Percentiles rank a stretch among this genome's conserved stretches.
phyloP scores from a whole-genome alignment of 2,329 filamentous ascomycete species.

The Penicillium corylophilum region DNA sequence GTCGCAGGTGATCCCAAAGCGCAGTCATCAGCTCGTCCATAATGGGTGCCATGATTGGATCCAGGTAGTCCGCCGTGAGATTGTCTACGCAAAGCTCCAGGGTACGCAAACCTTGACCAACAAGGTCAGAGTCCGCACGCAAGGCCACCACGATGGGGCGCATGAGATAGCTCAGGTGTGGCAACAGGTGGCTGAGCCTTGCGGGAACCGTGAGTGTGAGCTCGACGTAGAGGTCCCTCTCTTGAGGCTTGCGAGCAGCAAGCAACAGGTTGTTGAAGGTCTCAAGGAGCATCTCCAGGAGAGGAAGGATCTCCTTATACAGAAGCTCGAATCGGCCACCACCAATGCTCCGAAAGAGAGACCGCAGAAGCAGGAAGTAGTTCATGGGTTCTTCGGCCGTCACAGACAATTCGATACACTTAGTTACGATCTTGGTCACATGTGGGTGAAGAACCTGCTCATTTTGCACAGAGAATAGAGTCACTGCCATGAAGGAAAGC shows the following conservation, averaged over 20 bases:
- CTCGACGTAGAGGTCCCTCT: conserved; percentile 95
- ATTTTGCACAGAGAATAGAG: conserved; percentile 89
- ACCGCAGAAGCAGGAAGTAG: conserved; percentile 90
- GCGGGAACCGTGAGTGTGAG: conserved; percentile 94
- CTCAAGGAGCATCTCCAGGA: conserved; percentile 95
- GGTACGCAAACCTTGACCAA: conserved; percentile 89
- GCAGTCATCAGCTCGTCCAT: conserved; percentile 99
- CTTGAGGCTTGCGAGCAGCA: conserved; percentile 83
- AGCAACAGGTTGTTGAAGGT: conserved; percentile 93
- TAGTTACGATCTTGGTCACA: conserved; percentile 94
- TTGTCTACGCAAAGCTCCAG: conserved; percentile 98
- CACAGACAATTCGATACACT: conserved; percentile 93
- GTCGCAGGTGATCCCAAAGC: conserved; percentile 90
- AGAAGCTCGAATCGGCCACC: conserved; percentile 96
- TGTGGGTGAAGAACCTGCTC: conserved; percentile 94
- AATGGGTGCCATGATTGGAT: conserved; percentile 98
- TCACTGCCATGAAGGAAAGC: conserved; percentile 98
- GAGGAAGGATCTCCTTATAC: conserved; percentile 94
- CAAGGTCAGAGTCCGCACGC: conserved; percentile 85
- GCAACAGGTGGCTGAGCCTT: conserved; percentile 86
- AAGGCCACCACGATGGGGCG: conserved; percentile 93
- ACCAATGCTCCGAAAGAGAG: conserved; percentile 92
- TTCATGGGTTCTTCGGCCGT: conserved; percentile 98
- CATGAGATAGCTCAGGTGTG: conserved; percentile 96
- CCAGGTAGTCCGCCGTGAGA: conserved; percentile 92